phyloP scores from a whole-genome alignment of 257 asterid species.

The Verbascum thapsus region DNA sequence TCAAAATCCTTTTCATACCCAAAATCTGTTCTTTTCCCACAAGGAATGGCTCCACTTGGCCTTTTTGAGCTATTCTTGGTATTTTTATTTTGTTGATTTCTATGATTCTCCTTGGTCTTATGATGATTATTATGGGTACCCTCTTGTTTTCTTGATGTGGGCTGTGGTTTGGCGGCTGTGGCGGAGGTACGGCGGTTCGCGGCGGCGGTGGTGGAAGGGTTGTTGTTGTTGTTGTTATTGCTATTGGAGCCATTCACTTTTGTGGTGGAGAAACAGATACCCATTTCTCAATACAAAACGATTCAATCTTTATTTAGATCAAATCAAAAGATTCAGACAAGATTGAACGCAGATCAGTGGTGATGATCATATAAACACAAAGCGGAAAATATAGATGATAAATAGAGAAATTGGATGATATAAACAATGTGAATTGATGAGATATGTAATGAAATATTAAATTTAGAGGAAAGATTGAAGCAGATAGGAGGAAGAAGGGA shows the following conservation, averaged over 20 bases:
- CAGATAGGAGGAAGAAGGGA: conserved; percentile 64
- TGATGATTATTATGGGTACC: conserved; percentile 36
- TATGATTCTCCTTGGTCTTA: conserved; percentile 37
- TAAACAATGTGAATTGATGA: conserved; percentile 26
- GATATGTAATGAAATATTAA: conserved; percentile 14
- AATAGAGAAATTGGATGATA: not conserved
- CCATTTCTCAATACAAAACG: conserved; percentile 63
- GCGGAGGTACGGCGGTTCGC: conserved; percentile 32
- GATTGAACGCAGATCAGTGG: conserved; percentile 20
- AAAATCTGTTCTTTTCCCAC: conserved; percentile 93
- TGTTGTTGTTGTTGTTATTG: no score
- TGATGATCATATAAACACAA: no score
- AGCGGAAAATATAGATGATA: no score
- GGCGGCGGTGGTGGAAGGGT: conserved; percentile 36
- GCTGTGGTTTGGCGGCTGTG: conserved; percentile 17
- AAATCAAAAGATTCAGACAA: conserved; percentile 8
- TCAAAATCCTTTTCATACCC: conserved; percentile 95
- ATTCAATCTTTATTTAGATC: no score
- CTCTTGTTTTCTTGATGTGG: conserved; percentile 40
- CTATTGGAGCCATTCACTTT: conserved; percentile 71
- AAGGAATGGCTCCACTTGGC: conserved; percentile 70
- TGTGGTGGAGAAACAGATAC: conserved; percentile 73
- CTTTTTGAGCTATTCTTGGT: conserved; percentile 50
- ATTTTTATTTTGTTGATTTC: conserved; percentile 42
- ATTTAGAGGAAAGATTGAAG: conserved; percentile 49